These are phyloP conservation scores for Colletotrichum chlorophyti DNA, from an alignment of 2,329 filamentous ascomycete genomes.

Conservation along the genomic window DNA sequence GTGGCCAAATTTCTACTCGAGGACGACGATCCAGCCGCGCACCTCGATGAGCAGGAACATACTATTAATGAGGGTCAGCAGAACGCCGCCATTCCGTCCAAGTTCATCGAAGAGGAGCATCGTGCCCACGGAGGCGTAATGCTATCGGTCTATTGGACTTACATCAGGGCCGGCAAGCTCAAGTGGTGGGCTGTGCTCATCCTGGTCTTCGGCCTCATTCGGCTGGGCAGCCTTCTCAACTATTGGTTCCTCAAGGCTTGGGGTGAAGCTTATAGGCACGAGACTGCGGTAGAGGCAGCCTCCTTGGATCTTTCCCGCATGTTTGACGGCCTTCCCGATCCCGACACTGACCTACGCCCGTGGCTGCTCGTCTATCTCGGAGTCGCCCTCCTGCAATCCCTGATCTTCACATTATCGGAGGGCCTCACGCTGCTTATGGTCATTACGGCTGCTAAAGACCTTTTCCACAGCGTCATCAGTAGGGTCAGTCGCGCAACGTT, in stretches of 20 bases:
- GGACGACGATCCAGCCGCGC: constrained; percentile 32
- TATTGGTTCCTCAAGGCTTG: constrained; percentile 87
- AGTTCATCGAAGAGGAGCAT: constrained; percentile 81
- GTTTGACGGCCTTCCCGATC: constrained; percentile 67
- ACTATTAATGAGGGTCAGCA: constrained; percentile 45
- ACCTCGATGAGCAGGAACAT: constrained; percentile 41
- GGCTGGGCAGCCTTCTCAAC: constrained; percentile 69
- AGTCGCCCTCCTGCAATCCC: constrained; percentile 67
- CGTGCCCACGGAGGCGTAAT: constrained; percentile 79
- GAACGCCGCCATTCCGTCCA: constrained; percentile 66
- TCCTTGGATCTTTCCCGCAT: constrained; percentile 34
- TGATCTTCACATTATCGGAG: constrained; percentile 67
- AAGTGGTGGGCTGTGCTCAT: constrained; percentile 75
- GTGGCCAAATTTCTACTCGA: constrained; percentile 34
- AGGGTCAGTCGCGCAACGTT: constrained; percentile 83
- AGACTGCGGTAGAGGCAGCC: not conserved
- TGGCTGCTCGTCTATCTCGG: constrained; percentile 78
- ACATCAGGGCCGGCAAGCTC: constrained; percentile 81
- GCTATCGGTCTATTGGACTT: constrained; percentile 80
- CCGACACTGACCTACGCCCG: constrained; percentile 69
- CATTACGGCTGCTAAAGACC: constrained; percentile 75
- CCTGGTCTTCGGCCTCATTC: constrained; percentile 66
- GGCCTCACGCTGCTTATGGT: constrained; percentile 77
- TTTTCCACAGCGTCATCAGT: constrained; percentile 77
- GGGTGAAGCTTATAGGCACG: constrained; percentile 73